These are phyloP conservation scores for Angophora floribunda DNA, from an alignment of 345 rosid genomes.

Conservation along the genomic window DNA sequence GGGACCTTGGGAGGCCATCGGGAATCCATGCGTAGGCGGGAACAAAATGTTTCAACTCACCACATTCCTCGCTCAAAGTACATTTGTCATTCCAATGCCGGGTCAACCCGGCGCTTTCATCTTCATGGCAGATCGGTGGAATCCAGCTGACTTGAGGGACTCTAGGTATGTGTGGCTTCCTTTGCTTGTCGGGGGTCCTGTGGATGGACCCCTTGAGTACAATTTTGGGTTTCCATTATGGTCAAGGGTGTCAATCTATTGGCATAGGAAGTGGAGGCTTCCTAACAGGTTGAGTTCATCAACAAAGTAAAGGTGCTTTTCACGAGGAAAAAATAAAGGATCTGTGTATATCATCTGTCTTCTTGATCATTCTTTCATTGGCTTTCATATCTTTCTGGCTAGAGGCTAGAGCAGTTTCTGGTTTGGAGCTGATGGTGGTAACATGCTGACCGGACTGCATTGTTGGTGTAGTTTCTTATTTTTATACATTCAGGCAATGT, in stretches of 20 bases:
- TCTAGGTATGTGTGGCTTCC: slow-evolving; percentile 91
- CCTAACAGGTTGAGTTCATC: slow-evolving; percentile 18
- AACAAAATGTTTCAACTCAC: slow-evolving; percentile 55
- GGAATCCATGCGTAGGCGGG: slow-evolving; percentile 85
- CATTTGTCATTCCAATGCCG: slow-evolving; percentile 64
- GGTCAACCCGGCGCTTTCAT: slow-evolving; percentile 58
- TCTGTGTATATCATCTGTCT: neutral
- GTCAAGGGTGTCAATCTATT: slow-evolving; percentile 79
- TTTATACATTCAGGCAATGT: neutral
- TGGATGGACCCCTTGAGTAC: slow-evolving; percentile 58
- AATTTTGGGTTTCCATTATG: slow-evolving; percentile 69
- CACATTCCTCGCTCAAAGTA: slow-evolving; percentile 86
- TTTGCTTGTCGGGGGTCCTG: slow-evolving; percentile 60
- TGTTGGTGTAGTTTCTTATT: neutral
- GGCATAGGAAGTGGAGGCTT: slow-evolving; percentile 86
- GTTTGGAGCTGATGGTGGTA: neutral
- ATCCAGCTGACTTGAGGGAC: slow-evolving; percentile 75
- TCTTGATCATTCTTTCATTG: neutral
- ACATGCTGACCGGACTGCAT: neutral
- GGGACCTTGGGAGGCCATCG: slow-evolving; percentile 95
- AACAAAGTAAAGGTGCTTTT: neutral
- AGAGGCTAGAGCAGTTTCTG: neutral
- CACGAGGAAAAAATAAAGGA: neutral
- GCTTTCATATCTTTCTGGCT: neutral
- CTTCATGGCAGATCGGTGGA: slow-evolving; percentile 96